Conservation (phyloP, 257 asterid genomes). For the Henckelia pumila region DNA sequence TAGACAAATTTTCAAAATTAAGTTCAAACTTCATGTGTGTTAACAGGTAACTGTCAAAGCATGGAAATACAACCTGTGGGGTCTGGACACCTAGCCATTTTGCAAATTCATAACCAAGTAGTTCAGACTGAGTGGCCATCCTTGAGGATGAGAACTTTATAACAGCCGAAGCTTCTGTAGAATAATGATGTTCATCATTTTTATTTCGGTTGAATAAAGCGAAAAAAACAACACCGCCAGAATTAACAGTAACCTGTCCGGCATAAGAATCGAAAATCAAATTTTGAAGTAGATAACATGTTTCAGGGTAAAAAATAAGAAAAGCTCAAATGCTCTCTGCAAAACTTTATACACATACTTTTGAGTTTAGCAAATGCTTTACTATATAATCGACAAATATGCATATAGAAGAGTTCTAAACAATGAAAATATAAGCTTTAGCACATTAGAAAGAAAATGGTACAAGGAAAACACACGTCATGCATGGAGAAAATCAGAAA, state of each 20-base stretch:
- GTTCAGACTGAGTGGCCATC: conserved; percentile 99
- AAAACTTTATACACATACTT: background rate
- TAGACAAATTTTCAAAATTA: conserved; percentile 9
- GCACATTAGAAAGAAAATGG: background rate
- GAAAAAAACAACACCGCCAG: conserved; percentile 96
- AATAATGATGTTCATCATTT: conserved; percentile 60
- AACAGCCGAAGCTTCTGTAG: conserved; percentile 91
- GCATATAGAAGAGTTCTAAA: background rate
- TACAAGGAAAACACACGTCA: background rate
- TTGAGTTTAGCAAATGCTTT: background rate
- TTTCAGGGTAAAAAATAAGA: no score
- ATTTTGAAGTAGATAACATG: background rate
- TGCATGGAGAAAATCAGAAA: conserved; percentile 1
- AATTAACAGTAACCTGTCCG: conserved; percentile 92
- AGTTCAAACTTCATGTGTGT: conserved; percentile 19
- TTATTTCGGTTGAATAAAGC: conserved; percentile 79
- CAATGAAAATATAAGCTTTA: conserved; percentile 1
- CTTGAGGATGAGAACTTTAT: conserved; percentile 95
- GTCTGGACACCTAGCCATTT: conserved; percentile 98
- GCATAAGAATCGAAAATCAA: conserved; percentile 24
- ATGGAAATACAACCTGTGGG: conserved; percentile 82
- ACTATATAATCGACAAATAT: background rate
- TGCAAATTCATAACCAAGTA: conserved; percentile 97
- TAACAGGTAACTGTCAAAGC: conserved; percentile 33
- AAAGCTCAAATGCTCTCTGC: background rate